phyloP scores from a whole-genome alignment of 495 filamentous ascomycete species.

The Penicillium dipodomyicola region DNA sequence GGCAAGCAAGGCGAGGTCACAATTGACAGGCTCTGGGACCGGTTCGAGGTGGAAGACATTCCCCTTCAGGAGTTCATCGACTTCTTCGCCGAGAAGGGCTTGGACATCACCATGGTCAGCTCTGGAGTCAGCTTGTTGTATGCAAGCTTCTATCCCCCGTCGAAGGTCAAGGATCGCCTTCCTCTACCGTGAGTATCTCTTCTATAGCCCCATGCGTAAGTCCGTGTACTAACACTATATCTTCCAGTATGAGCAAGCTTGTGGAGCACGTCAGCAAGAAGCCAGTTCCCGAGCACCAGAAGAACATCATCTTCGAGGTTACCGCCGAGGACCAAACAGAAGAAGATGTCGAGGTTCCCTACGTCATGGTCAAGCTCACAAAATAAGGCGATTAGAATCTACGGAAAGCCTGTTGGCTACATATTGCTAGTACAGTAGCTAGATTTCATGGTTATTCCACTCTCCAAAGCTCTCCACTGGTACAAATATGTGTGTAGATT shows the following conservation, averaged over 20 bases:
- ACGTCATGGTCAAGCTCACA: slow-evolving; percentile 81
- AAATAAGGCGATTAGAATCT: slow-evolving; percentile 30
- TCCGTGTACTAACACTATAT: slow-evolving; percentile 12
- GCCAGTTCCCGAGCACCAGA: slow-evolving; percentile 84
- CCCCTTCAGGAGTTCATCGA: slow-evolving; percentile 80
- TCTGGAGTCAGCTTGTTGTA: slow-evolving; percentile 96
- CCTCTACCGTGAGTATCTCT: slow-evolving; percentile 57
- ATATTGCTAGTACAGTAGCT: slow-evolving; percentile 4
- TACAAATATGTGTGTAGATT: neutral
- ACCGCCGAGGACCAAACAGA: slow-evolving; percentile 85
- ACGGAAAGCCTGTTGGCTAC: neutral
- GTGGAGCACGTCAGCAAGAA: slow-evolving; percentile 90
- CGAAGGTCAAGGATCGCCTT: slow-evolving; percentile 82
- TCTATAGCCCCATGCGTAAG: slow-evolving; percentile 8
- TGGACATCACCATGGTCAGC: slow-evolving; percentile 88
- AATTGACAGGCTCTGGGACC: slow-evolving; percentile 97
- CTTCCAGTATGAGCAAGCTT: slow-evolving; percentile 72
- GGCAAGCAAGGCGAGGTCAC: slow-evolving; percentile 70
- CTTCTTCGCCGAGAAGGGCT: slow-evolving; percentile 73
- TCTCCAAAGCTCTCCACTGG: neutral
- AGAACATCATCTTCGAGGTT: slow-evolving; percentile 94
- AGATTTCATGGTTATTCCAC: slow-evolving; percentile 6
- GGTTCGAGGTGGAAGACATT: slow-evolving; percentile 87
- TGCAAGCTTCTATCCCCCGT: slow-evolving; percentile 86
- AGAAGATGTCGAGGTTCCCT: slow-evolving; percentile 96